These are phyloP conservation scores for Passiflora organensis DNA, from an alignment of 345 rosid species.

Conservation along the genomic window DNA sequence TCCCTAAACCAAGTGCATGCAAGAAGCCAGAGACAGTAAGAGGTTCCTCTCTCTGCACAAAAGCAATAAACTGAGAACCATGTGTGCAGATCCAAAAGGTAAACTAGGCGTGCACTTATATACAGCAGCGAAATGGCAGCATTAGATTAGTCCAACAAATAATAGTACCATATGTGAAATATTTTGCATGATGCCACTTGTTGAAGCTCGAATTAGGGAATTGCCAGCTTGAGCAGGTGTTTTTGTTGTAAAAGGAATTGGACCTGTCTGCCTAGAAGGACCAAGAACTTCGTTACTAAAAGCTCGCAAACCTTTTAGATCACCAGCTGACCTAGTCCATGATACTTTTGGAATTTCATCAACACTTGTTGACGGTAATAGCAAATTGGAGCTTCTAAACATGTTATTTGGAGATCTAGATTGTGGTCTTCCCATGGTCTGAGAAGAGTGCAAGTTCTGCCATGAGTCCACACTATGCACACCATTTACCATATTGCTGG, in stretches of 20 bases:
- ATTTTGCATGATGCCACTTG: slow-evolving; percentile 16
- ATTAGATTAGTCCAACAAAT: not conserved
- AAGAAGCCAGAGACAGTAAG: slow-evolving; percentile 32
- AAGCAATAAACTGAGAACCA: not conserved
- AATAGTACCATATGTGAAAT: slow-evolving; percentile 30
- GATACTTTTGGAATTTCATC: slow-evolving; percentile 18
- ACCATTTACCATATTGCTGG: slow-evolving; percentile 15
- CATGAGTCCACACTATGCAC: slow-evolving; percentile 12
- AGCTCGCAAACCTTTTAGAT: slow-evolving; percentile 5
- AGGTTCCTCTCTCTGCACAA: slow-evolving; percentile 33
- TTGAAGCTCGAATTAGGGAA: slow-evolving; percentile 10
- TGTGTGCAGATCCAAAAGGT: not conserved
- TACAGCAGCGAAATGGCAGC: not conserved
- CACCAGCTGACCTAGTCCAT: slow-evolving; percentile 13
- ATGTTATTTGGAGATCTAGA: slow-evolving; percentile 29
- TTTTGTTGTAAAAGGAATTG: slow-evolving; percentile 6
- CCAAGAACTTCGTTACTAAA: slow-evolving; percentile 11
- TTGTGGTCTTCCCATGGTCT: slow-evolving; percentile 13
- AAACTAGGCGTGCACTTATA: not conserved
- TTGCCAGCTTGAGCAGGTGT: slow-evolving; percentile 8
- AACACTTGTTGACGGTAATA: slow-evolving; percentile 21
- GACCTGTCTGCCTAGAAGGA: slow-evolving; percentile 10
- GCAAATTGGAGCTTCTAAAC: slow-evolving; percentile 8
- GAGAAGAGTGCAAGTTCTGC: slow-evolving; percentile 23
- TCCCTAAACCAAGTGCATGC: slow-evolving; percentile 47